phyloP scores from a whole-genome alignment of 306 rosid species.

The Fagus sylvatica region DNA sequence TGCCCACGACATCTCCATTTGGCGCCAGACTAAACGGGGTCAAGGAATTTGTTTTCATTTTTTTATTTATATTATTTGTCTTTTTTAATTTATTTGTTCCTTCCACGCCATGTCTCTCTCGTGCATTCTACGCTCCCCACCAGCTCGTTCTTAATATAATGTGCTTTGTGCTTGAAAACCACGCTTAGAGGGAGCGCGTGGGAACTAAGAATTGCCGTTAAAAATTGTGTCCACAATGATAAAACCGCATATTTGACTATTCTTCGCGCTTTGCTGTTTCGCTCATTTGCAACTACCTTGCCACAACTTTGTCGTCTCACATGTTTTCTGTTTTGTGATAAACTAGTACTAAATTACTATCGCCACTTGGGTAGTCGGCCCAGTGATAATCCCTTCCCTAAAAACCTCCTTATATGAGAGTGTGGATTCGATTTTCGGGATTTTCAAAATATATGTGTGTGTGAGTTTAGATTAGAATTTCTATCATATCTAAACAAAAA shows the following conservation, averaged over 20 bases:
- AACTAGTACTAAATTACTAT: too few species aligned
- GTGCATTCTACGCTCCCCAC: background rate
- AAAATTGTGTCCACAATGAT: background rate
- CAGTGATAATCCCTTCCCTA: too few species aligned
- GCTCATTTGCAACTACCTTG: too few species aligned
- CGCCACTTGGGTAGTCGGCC: too few species aligned
- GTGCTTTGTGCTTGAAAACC: background rate
- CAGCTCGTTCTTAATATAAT: background rate
- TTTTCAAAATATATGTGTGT: too few species aligned
- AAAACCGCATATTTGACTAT: background rate
- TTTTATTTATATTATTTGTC: background rate
- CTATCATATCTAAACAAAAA: too few species aligned
- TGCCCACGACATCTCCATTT: constrained; percentile 50
- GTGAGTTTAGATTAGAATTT: too few species aligned
- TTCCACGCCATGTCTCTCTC: background rate
- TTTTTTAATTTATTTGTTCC: background rate
- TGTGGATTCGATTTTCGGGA: too few species aligned
- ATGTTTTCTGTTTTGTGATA: too few species aligned
- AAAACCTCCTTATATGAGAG: too few species aligned
- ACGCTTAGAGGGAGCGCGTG: background rate
- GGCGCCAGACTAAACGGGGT: constrained; percentile 25
- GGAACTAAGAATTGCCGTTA: background rate
- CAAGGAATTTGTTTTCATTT: background rate
- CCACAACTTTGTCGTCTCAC: too few species aligned
- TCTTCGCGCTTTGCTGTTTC: background rate